These are phyloP conservation scores for Aspergillus spinulosporus DNA, from an alignment of 2,329 filamentous ascomycete species.

Conservation along the genomic window DNA sequence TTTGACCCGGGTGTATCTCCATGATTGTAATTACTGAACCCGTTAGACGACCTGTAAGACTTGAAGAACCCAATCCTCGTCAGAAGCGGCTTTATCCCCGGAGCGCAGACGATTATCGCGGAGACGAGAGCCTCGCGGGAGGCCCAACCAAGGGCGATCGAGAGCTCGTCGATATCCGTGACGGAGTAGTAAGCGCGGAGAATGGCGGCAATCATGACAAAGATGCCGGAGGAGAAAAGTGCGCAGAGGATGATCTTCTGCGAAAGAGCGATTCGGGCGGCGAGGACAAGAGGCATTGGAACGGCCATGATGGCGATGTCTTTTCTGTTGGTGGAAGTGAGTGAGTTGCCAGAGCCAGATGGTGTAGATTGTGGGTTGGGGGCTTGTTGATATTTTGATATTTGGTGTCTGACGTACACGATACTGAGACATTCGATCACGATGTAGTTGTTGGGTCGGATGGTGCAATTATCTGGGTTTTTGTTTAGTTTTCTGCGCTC, in stretches of 20 bases:
- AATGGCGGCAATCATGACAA: constrained; percentile 22
- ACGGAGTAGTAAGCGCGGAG: constrained; percentile 27
- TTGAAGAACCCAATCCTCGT: constrained; percentile 15
- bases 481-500: too few species aligned
- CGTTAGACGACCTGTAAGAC: neutral
- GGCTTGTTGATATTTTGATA: neutral
- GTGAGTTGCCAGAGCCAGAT: neutral
- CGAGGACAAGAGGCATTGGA: constrained; percentile 23
- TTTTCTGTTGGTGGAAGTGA: constrained; percentile 12
- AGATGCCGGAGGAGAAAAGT: constrained; percentile 24
- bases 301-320: constrained; percentile 22
- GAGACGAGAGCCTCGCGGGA: constrained; percentile 22
- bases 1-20: too few species aligned
- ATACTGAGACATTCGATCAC: constrained; percentile 23
- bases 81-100: constrained; percentile 22
- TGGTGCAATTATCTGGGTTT: constrained; percentile 19
- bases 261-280: constrained; percentile 15
- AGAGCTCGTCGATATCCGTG: constrained; percentile 17
- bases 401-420: constrained; percentile 9
- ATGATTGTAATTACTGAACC: too few species aligned
- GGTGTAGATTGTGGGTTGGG: neutral
- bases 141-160: constrained; percentile 23
- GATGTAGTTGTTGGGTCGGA: constrained; percentile 21
- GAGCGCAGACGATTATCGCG: constrained; percentile 20
- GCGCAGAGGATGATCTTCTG: constrained; percentile 22